Base-by-base conservation (phyloP, 306 rosid species). In the Fagus crenata region DNA sequence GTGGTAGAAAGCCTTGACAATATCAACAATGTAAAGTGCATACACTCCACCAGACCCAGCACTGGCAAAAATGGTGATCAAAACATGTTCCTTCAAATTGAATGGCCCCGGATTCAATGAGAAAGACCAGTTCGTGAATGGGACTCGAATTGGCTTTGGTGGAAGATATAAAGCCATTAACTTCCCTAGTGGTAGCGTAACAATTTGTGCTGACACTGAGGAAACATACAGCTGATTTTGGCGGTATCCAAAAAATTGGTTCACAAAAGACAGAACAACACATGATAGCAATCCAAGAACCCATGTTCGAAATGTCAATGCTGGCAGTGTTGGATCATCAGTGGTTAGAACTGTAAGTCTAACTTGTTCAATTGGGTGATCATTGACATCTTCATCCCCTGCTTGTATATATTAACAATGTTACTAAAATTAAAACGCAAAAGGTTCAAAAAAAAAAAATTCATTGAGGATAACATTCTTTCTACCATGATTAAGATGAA, bases 261-360 rank as follows among this genome's bases (percentile, higher is more conserved):
- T 95, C 37, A 89, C 88, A 58, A 95, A 95, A 1, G 98, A 51
- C n/a, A 95, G 92, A 31, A 90, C 5, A 0, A 70, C 40, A 49
- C 98, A 95, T 0, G 97, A 92, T 4, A 78, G 6, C 0, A 84
- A 0, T 7, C 98, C 98, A 5, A 95, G 87, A 59, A 86, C 37
- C 98, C 97, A 95, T 84, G 98, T 92, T 7, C 97, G 67, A 32
- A 95, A 95, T 78, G 98, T 92, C 18, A 95, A 80, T 15, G 87
- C 88, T 0, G 92, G 91, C 51, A 76, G 86, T 1, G 84, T 56
- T 2, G 98, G 91, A 54, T 95, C 93, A 13, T 95, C 97, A 0
- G 85, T 77, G 49, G 75, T 86, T 3, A 95, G 73, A 13, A 95
- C 98, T 0, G 97, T 94, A 1, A 94, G 82, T 80, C 96, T 84